Evolutionary conservation across 192 early-diverging fungal genomes (phyloP), one percentile per base, ranked within the genome.

Genomic region (Pilobolus umbonatus): DNA sequence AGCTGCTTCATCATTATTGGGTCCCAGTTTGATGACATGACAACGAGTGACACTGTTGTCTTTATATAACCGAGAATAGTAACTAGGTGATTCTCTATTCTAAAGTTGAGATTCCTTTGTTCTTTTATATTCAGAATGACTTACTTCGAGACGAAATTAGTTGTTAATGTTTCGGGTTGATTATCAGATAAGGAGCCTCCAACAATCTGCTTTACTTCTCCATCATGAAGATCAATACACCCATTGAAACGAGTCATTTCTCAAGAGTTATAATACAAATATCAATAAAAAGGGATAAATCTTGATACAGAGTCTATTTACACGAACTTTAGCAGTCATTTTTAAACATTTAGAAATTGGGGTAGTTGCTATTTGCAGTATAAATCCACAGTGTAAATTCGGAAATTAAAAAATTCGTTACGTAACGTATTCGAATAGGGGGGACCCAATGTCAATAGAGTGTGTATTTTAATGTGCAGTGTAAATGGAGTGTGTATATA

Each of bases 121-220:
- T 24, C 24, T 25, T 25, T 4, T 4, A 50, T 32, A 32, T 5
- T 26, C 32, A 29, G 21, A 48, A 30, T 28, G 6, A 31, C 49
- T 54, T 80, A 87, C 81, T 69, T 75, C 1, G 95, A 91, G 1
- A 96, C 92, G 83, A 95, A 98, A 82, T 99, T 99, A 1, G 94
- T 96, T 38, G 79, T 74, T 21, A 96, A 78, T 22, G 55, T 59
- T 4, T 80, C 63, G 8, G 73, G 76, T 25, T 72, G 76, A 32
- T 72, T 54, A 62, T 91, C 89, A 61, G 69, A 79, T 17, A 99
- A 79, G 44, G 95, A 89, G 38, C 90, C 94, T 29, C 97, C 97
- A 44, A 99, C 94, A 52, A 99, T 98, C 71, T 99, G 97, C 75
- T 99, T 99, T 58, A 99, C 97, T 70, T 93, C 85, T 36, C 97